Percentiles rank a stretch among this genome's conserved stretches.
Conservation (phyloP, 75 land plant genomes). For the Gnetum montanum region DNA sequence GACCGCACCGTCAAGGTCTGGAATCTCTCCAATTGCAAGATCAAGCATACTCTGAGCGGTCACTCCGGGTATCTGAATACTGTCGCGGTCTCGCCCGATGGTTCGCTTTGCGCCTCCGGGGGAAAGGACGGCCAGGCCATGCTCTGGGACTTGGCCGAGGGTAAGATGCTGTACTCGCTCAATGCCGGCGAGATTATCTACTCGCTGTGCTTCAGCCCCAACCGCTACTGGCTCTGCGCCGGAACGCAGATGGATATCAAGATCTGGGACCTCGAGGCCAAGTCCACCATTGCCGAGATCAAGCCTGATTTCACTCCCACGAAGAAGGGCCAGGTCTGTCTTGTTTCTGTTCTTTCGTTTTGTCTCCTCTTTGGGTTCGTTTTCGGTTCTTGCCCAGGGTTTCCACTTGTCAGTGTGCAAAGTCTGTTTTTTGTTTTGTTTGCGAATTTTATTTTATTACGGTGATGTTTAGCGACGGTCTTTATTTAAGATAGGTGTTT, state of each 20-base stretch:
- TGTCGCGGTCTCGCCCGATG: slow-evolving; percentile 80
- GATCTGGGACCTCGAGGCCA: slow-evolving; percentile 95
- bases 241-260: slow-evolving; percentile 64
- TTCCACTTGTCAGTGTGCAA: too few relatives aligned
- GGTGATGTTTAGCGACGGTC: too few relatives aligned
- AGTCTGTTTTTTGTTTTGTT: too few relatives aligned
- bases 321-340: slow-evolving; percentile 19
- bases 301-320: slow-evolving; percentile 39
- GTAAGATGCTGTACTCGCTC: slow-evolving; percentile 67
- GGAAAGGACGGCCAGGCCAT: slow-evolving; percentile 83
- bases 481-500: too few relatives aligned
- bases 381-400: neutral
- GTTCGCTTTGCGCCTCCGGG: slow-evolving; percentile 79
- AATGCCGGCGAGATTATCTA: slow-evolving; percentile 74
- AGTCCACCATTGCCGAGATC: slow-evolving; percentile 67
- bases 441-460: too few relatives aligned
- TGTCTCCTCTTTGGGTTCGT: slow-evolving; percentile 2
- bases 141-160: slow-evolving; percentile 82
- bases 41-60: slow-evolving; percentile 36
- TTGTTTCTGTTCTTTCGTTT: neutral
- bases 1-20: slow-evolving; percentile 58
- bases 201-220: slow-evolving; percentile 78
- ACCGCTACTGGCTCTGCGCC: slow-evolving; percentile 91
- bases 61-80: slow-evolving; percentile 75
- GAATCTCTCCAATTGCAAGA: slow-evolving; percentile 65